Base-by-base conservation (phyloP, 345 rosid species). In the Eucalyptus lansdowneana region DNA sequence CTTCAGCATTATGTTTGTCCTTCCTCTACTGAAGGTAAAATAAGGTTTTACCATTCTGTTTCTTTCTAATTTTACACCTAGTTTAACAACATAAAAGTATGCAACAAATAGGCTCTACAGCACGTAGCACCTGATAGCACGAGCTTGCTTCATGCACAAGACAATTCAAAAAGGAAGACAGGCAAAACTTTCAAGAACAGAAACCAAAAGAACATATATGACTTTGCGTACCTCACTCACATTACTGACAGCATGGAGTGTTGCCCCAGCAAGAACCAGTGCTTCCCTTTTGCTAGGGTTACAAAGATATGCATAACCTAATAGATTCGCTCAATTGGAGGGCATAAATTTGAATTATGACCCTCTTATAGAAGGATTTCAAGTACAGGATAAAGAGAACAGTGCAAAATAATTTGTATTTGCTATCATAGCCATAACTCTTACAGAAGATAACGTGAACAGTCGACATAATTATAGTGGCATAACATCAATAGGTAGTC, bases 241-340 rank as follows among this genome's bases (percentile, higher is more conserved):
- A 89, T 96, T 96, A 91, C 94, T 91, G 65, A 96, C 88, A 47
- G 97, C 96, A 91, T 93, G 95, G 14, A 96, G 93, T 27, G 97
- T 94, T 89, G 97, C 94, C 88, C 98, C 97, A 86, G 93, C 96
- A 90, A 96, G 45, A 86, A 96, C 97, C n/a, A 96, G 94, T 72
- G 90, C 56, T 93, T 96, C 98, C 86, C 98, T 97, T 93, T 90
- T 93, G 12, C 90, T 87, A 91, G 97, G 97, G 81, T 90, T 93
- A 92, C 93, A 67, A 25, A 89, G 65, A 86, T 37, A 16, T 25
- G 54, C 2, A 49, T 50, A 53, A 51, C 14, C 24, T 53, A 25
- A 50, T 53, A 86, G 62, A 86, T 31, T 86, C 45, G 44, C 29
- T 50, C 44, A 11, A 31, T 53, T 53, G 45, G 45, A 53, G 56